Percentiles rank a stretch among this genome's conserved stretches.
These are phyloP conservation scores for Aspergillus clavatus DNA, from an alignment of 2,329 filamentous ascomycete species.

Conservation along the genomic window DNA sequence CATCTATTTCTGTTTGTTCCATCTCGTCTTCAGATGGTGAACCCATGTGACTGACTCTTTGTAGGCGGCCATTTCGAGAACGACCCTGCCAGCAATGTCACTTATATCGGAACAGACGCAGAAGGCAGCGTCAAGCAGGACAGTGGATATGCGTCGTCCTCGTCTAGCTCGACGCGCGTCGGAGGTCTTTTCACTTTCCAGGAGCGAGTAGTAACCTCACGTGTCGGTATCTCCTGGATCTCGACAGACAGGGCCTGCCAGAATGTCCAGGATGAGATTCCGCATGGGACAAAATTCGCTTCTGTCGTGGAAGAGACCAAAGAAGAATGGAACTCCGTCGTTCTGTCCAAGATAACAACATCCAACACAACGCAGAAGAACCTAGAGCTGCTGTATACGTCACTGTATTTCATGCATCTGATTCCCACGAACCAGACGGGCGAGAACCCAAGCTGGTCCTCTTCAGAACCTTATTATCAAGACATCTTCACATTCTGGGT, in stretches of 20 bases:
- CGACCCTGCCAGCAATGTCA: slow-evolving; percentile 25
- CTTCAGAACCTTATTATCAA: slow-evolving; percentile 64
- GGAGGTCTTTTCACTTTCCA: slow-evolving; percentile 51
- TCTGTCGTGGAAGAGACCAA: slow-evolving; percentile 47
- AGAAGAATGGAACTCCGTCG: slow-evolving; percentile 55
- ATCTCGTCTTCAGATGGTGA: not conserved
- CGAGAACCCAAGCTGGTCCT: slow-evolving; percentile 64
- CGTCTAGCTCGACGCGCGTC: slow-evolving; percentile 44
- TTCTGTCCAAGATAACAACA: slow-evolving; percentile 61
- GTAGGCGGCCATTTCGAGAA: slow-evolving; percentile 57
- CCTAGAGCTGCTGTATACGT: slow-evolving; percentile 60
- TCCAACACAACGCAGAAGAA: slow-evolving; percentile 53
- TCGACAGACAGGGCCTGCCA: slow-evolving; percentile 56
- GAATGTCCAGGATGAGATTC: slow-evolving; percentile 56
- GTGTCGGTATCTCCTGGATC: slow-evolving; percentile 66
- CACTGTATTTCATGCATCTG: slow-evolving; percentile 65
- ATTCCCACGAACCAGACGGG: slow-evolving; percentile 66
- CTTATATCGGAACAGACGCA: slow-evolving; percentile 25
- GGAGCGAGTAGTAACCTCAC: slow-evolving; percentile 46
- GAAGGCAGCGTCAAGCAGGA: slow-evolving; percentile 25
- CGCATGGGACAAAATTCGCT: slow-evolving; percentile 40
- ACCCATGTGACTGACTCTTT: slow-evolving; percentile 21
- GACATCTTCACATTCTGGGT: slow-evolving; percentile 67
- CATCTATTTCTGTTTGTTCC: slow-evolving; percentile 25
- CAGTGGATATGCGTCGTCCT: slow-evolving; percentile 31